Evolutionary conservation across 148 eudicot genomes (phyloP).

Genomic region (Vaccinium macrocarpon): DNA sequence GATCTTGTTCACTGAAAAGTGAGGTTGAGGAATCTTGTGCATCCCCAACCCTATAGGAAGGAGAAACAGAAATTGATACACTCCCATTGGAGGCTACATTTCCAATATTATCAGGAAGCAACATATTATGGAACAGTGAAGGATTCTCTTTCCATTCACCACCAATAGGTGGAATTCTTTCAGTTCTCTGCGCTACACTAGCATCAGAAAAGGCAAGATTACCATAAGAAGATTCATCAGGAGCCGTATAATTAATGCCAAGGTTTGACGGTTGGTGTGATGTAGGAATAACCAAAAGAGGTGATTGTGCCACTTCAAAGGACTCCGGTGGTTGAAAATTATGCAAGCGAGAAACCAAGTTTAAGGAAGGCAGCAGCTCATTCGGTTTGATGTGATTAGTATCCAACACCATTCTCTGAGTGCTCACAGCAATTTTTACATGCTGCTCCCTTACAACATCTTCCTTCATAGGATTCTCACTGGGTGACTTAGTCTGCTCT

Average conservation of each 20-base stretch:
- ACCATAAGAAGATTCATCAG: conserved; percentile 25
- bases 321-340: conserved; percentile 28
- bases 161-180: conserved; percentile 28
- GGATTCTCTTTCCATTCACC: conserved; percentile 41
- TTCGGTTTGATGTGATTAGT: conserved; percentile 24
- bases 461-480: conserved; percentile 38
- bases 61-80: conserved; percentile 24
- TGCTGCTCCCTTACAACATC: conserved; percentile 20
- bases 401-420: conserved; percentile 22
- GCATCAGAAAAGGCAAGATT: conserved; percentile 32
- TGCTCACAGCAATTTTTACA: conserved; percentile 11
- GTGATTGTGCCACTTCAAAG: conserved; percentile 34
- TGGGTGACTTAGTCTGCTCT: conserved; percentile 34
- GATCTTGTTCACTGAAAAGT: conserved; percentile 76
- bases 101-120: conserved; percentile 30
- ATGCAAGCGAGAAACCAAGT: conserved; percentile 29
- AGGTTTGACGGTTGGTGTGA: conserved; percentile 21
- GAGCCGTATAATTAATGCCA: conserved; percentile 26
- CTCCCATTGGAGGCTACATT: conserved; percentile 23
- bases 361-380: conserved; percentile 28
- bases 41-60: conserved; percentile 42
- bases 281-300: conserved; percentile 22
- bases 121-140: conserved; percentile 29
- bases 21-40: conserved; percentile 50
- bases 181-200: conserved; percentile 33